Evolutionary conservation across 2,329 filamentous ascomycete species (phyloP), one percentile per base, ranked within the genome.

Genomic region (Hypoxylon sp.): DNA sequence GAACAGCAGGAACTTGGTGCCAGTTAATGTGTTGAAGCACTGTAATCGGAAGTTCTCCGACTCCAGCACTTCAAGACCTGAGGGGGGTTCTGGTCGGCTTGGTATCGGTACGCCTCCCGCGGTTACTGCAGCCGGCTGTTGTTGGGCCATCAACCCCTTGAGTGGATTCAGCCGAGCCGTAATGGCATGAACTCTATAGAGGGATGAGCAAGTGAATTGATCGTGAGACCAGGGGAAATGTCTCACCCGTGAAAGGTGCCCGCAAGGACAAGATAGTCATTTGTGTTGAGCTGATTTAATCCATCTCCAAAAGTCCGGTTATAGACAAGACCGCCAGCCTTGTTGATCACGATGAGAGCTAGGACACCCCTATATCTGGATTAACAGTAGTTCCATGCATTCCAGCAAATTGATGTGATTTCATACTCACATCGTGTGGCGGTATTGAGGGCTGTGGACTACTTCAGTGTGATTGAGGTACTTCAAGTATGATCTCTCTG

Each of bases 291-390:
- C 79, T 95, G 94, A 80, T 93, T 92, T 66, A 99, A 88, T 50
- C 88, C 92, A 48, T 95, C 90, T 76, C 95, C 91, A 81, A 99
- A 98, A 78, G 94, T 93, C 75, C 94, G 93, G 82, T 98, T 95
- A 86, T 97, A 99, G 82, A 99, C 91, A 60, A 99, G 88, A 76
- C 96, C 96, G 68, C 95, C 96, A 72, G 96, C 95, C 87, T 99
- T 99, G 86, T 98, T 98, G 85, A 99, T 97, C 80, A 99, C 92
- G 80, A 98, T 94, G 78, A 99, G 91, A 66, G 95, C 91, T 81
- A 97, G 96, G 80, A 99, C 92, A 73, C 94, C 93, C 96, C 95
- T 98, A 74, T 59, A 58, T 42, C 8, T 22, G 51, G 55, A 46
- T 71, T 60, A 71, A 62, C 14, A 37, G 13, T 5, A 11, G 48